Evolutionary conservation across 805 yeast species (phyloP).

Genomic region (Kodamaea fukazawae): DNA sequence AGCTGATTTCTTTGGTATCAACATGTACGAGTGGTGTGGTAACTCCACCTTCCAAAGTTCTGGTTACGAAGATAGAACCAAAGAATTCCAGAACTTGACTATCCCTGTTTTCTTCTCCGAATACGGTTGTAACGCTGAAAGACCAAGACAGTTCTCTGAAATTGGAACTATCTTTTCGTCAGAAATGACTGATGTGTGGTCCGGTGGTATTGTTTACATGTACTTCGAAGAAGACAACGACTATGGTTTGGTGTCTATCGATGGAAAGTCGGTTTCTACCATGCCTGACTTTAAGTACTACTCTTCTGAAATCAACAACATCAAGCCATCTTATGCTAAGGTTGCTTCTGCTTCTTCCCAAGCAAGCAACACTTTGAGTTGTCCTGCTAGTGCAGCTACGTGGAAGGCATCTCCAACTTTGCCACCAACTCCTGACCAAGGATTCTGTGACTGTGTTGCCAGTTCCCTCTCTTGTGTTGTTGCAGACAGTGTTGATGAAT

Average conservation of each 20-base stretch:
- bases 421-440: slow-evolving; percentile 77
- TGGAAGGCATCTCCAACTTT: slow-evolving; percentile 68
- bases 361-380: slow-evolving; percentile 43
- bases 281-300: slow-evolving; percentile 29
- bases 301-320: slow-evolving; percentile 32
- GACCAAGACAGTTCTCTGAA: slow-evolving; percentile 77
- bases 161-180: slow-evolving; percentile 62
- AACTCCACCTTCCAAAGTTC: slow-evolving; percentile 52
- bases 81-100: slow-evolving; percentile 68
- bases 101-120: slow-evolving; percentile 84
- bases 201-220: slow-evolving; percentile 93
- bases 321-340: slow-evolving; percentile 35
- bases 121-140: slow-evolving; percentile 76
- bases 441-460: slow-evolving; percentile 62
- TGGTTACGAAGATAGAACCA: slow-evolving; percentile 70
- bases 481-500: slow-evolving; percentile 46
- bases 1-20: slow-evolving; percentile 78
- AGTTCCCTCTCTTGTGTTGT: slow-evolving; percentile 60
- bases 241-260: slow-evolving; percentile 72
- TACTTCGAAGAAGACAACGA: slow-evolving; percentile 80
- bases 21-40: slow-evolving; percentile 91
- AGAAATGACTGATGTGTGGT: slow-evolving; percentile 86
- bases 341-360: slow-evolving; percentile 36
- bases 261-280: slow-evolving; percentile 17
- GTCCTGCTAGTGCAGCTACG: slow-evolving; percentile 54